Percentiles rank a stretch among this genome's conserved stretches.
phyloP scores from a whole-genome alignment of 2,329 filamentous ascomycete species.

The Alternaria tenuissima region DNA sequence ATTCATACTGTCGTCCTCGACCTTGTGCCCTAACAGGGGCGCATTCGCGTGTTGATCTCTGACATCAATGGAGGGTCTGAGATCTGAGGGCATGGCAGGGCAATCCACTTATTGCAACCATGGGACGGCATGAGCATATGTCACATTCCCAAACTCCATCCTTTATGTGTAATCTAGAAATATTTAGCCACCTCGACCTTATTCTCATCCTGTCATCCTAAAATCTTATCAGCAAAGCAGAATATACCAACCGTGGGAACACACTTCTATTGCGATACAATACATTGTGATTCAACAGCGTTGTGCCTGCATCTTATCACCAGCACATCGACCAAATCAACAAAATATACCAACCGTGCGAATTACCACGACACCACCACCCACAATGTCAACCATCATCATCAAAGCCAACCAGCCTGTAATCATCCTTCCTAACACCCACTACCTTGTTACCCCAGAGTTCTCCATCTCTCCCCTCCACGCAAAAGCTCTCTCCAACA shows the following conservation, averaged over 20 bases:
- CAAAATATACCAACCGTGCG: neutral
- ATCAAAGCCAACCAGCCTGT: neutral
- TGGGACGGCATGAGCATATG: neutral
- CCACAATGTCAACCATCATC: neutral
- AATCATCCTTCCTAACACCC: neutral
- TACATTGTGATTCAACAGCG: too few relatives aligned
- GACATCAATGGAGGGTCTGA: conserved; percentile 53
- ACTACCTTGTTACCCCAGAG: neutral
- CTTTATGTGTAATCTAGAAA: neutral
- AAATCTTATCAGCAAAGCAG: too few relatives aligned
- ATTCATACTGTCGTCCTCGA: conserved; percentile 47
- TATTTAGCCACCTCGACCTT: neutral
- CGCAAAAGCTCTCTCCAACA: neutral
- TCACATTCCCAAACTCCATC: neutral
- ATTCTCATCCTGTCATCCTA: neutral
- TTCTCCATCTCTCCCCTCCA: neutral
- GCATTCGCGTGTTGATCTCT: conserved; percentile 56
- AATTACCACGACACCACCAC: neutral
- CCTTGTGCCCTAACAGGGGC: conserved; percentile 61
- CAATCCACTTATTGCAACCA: neutral
- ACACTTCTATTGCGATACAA: too few relatives aligned
- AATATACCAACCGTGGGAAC: neutral
- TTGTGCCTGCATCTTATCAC: too few relatives aligned
- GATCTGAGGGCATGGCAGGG: conserved; percentile 58
- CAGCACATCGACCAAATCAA: too few relatives aligned